A percentile compares a stretch with the other conserved stretches of the same genome.
Conservation (phyloP, 306 rosid species). For the Bauhinia variegata region DNA sequence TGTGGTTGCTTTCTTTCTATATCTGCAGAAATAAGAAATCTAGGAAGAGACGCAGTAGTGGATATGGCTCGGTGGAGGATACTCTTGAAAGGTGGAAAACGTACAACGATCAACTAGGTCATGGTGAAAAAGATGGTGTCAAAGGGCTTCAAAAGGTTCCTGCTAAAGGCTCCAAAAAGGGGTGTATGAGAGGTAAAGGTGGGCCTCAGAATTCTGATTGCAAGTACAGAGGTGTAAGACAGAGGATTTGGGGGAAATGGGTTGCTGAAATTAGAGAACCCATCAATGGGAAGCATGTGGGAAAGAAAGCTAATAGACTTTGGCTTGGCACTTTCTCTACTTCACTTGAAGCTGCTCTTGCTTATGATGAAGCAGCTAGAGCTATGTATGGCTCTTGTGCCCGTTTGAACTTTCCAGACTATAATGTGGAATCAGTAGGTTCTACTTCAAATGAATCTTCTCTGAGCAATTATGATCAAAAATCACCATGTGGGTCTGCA, state of each 20-base stretch:
- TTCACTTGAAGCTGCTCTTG: slow-evolving; percentile 78
- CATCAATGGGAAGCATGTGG: slow-evolving; percentile 20
- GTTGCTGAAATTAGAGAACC: slow-evolving; percentile 91
- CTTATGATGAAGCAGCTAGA: slow-evolving; percentile 87
- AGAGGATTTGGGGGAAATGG: slow-evolving; percentile 97
- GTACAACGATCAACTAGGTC: slow-evolving; percentile 40
- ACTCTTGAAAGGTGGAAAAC: slow-evolving; percentile 73
- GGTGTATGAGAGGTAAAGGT: slow-evolving; percentile 90
- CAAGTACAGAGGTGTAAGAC: slow-evolving; percentile 82
- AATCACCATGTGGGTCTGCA: slow-evolving; percentile 13
- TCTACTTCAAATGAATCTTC: slow-evolving; percentile 36
- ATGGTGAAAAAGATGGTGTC: slow-evolving; percentile 50
- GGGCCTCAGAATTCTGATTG: slow-evolving; percentile 86
- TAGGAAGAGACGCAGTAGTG: slow-evolving; percentile 55
- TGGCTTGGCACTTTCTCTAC: slow-evolving; percentile 95
- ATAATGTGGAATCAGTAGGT: not conserved
- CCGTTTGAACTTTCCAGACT: slow-evolving; percentile 64
- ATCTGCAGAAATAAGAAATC: slow-evolving; percentile 50
- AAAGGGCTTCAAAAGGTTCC: slow-evolving; percentile 43
- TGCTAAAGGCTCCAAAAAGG: slow-evolving; percentile 78
- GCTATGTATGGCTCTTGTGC: slow-evolving; percentile 80
- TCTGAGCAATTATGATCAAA: slow-evolving; percentile 13
- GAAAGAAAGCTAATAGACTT: slow-evolving; percentile 53
- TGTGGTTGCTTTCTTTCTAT: not conserved
- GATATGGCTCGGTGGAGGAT: slow-evolving; percentile 51